Base-by-base conservation (phyloP, 352 stramenopile genomes). In the Aphanomyces euteiches region DNA sequence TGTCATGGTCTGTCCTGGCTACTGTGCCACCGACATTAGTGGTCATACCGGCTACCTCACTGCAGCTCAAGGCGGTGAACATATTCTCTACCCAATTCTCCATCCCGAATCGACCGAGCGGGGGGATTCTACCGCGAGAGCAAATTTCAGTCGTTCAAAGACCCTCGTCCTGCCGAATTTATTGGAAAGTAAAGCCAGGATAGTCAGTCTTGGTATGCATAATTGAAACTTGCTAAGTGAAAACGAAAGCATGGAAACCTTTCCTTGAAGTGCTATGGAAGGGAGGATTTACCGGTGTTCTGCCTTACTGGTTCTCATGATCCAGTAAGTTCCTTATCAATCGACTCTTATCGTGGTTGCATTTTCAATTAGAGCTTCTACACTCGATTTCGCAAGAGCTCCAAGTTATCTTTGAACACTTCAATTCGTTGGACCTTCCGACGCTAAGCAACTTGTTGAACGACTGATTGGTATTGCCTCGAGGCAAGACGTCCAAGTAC, bases 81-180 rank as follows among this genome's bases (percentile, higher is more conserved):
- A 50, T n/a, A 38, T 63, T 5, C n/a, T 63, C 17, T 63, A 28
- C 21, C 56, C 56, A 4, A 1, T 63, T 10, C 45, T 63, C 19
- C 28, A 50, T n/a, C 43, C 43, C 17, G 43, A 63, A 8, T 2
- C 56, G 17, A 63, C 56, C 1, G 19, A 63, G 5, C 34, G n/a
- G 56, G 56, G 7, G 56, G 56, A n/a, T 63, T 63, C 7, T 63
- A 63, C 56, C 13, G 3, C 12, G 28, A 63, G 34, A 38, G 56
- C 8, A 3, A 21, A 50, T 8, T 48, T 0, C 43, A n/a, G 10
- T 50, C 43, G 43, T 50, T 50, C 43, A n/a, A 50, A 2, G 1
- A 12, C 1, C 2, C 43, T 50, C 43, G 17, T n/a, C 43, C 43
- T 3, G 43, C 43, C 2, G 43, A 3, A 0, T 50, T 50, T 12